Base-by-base conservation (phyloP, 1,139 yeast genomes). In the Yamadazyma conglobata region DNA sequence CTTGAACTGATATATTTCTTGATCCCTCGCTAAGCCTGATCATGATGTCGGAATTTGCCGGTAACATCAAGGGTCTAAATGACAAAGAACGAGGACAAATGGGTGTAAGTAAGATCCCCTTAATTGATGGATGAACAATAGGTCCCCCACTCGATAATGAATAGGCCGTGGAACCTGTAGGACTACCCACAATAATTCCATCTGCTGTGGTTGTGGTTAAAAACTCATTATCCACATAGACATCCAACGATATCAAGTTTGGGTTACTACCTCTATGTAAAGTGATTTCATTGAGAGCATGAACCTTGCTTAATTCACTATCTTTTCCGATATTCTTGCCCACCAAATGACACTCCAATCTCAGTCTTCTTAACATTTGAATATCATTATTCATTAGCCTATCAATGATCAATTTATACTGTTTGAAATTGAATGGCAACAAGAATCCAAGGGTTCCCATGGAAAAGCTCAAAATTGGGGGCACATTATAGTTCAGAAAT, bases 141-240 rank as follows among this genome's bases (percentile, higher is more conserved):
- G 95, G 79, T 1, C 97, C 96, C 6, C 97, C 96, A 2, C 95
- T 77, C 16, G 88, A 77, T 30, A 89, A 63, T 0, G 95, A 85
- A 54, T 89, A 89, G 0, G 96, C 96, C 0, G 97, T 89, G 6
- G 95, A 85, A 0, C 97, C 97, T 0, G 97, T 89, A 8, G 97
- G 97, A 0, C 96, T 84, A 7, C 93, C 72, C 30, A 87, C 66
- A 6, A 81, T 76, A 10, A 89, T 73, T 13, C 97, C 97, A 54
- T 89, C 97, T 0, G 94, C 95, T 0, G 89, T 84, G 6, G 96
- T 88, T 32, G 91, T 76, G 8, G 98, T 89, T 35, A 89, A 64
- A 47, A 80, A 82, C 49, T 83, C 81, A 19, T 83, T 85, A 53
- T 88, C 93, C 16, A 88, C 80, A 43, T 68, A 77, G 11, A 89